These are phyloP conservation scores for Nannizzia gypsea DNA, from an alignment of 2,329 filamentous ascomycete genomes.

Conservation along the genomic window DNA sequence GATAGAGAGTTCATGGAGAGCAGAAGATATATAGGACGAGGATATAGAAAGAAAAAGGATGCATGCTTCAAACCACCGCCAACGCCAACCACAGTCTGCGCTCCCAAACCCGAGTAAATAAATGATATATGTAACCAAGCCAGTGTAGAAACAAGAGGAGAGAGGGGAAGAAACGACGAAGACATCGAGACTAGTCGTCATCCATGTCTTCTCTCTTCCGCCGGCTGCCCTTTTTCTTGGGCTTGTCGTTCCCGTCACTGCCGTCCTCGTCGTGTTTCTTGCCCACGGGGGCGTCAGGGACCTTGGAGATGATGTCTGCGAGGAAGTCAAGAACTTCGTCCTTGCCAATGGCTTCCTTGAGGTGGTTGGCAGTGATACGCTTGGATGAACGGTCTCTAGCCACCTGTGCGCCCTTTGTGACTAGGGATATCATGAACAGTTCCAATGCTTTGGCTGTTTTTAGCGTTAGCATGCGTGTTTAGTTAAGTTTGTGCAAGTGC, in stretches of 20 bases:
- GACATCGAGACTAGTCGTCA: constrained; percentile 13
- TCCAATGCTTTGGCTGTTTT: constrained; percentile 74
- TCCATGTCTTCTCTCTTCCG: constrained; percentile 33
- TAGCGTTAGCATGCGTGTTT: background rate
- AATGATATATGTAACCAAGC: background rate
- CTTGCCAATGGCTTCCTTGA: constrained; percentile 78
- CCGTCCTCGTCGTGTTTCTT: constrained; percentile 35
- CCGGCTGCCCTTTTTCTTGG: constrained; percentile 36
- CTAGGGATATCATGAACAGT: constrained; percentile 92
- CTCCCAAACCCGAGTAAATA: background rate
- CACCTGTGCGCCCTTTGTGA: constrained; percentile 75
- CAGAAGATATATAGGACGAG: background rate
- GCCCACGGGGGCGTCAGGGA: constrained; percentile 49
- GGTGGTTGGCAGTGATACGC: constrained; percentile 76
- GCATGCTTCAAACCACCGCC: background rate
- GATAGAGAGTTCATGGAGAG: background rate
- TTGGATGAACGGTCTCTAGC: constrained; percentile 75
- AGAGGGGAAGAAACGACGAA: background rate
- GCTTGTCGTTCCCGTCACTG: constrained; percentile 36
- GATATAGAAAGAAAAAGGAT: background rate
- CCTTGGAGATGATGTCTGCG: constrained; percentile 75
- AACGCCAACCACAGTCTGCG: background rate
- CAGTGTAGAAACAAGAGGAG: background rate
- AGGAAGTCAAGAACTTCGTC: constrained; percentile 94
- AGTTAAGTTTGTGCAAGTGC: background rate